These are phyloP conservation scores for Leccinum variicolor DNA, from an alignment of 768 basidiomycete genomes.

Conservation along the genomic window DNA sequence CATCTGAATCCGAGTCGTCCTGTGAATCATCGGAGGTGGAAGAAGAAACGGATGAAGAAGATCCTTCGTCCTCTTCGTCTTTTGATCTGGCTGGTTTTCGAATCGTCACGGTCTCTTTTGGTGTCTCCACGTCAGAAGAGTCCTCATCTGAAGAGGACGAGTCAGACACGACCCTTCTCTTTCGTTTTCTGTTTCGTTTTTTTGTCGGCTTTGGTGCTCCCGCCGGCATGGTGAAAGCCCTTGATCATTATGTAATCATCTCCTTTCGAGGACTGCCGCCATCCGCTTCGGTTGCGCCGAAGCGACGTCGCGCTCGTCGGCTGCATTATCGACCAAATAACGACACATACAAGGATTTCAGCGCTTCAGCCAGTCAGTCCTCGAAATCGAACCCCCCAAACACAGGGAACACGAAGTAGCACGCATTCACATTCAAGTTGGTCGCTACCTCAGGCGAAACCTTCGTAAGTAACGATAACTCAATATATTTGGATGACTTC, in stretches of 20 bases:
- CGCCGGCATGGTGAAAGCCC: not conserved
- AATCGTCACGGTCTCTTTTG: constrained; percentile 7
- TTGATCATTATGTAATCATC: not conserved
- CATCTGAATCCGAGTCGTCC: constrained; percentile 1
- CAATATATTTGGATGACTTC: not conserved
- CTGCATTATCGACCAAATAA: no score
- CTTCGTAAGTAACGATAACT: not conserved
- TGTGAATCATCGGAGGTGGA: constrained; percentile 7
- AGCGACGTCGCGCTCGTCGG: no score
- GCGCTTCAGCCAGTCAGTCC: no score
- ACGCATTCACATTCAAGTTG: no score
- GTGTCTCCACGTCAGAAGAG: constrained; percentile 13
- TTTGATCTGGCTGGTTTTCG: constrained; percentile 5
- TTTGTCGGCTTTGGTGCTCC: constrained; percentile 30
- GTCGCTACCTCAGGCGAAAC: not conserved
- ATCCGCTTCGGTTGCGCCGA: no score
- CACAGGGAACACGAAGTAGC: no score
- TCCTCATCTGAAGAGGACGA: constrained; percentile 39
- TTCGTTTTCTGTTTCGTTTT: constrained; percentile 52
- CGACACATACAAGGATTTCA: no score
- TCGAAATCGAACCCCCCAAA: no score
- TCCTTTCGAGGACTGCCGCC: no score
- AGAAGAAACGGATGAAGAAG: constrained; percentile 13
- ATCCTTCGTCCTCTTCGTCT: constrained; percentile 1
- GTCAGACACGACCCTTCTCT: constrained; percentile 46